Conservation (phyloP, 139 green algal species). For the Diplosphaera chodatii region DNA sequence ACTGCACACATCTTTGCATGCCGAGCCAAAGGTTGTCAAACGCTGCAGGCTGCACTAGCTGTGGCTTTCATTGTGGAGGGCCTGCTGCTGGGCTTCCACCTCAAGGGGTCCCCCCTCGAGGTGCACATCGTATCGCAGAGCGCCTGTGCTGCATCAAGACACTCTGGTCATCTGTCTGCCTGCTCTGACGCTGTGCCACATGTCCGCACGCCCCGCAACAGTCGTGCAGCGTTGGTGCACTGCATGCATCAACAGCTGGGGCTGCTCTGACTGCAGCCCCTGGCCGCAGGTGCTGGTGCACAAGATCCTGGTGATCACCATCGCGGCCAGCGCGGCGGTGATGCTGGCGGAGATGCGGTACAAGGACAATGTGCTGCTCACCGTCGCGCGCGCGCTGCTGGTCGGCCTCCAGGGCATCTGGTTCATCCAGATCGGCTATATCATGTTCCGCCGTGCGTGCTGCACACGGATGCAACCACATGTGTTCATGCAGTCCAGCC, state of each 20-base stretch:
- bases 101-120: slow-evolving; percentile 52
- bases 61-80: slow-evolving; percentile 49
- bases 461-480: no score
- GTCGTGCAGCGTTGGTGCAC: no score
- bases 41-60: slow-evolving; percentile 42
- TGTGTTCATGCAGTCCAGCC: no score
- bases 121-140: no score
- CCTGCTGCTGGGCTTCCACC: slow-evolving; percentile 61
- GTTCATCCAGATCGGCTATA: slow-evolving; percentile 45
- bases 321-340: slow-evolving; percentile 24
- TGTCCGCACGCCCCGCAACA: no score
- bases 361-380: slow-evolving; percentile 25
- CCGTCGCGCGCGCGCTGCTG: slow-evolving; percentile 21
- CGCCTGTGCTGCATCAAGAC: no score
- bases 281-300: slow-evolving; percentile 41
- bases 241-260: no score
- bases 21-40: no score
- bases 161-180: no score
- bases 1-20: no score
- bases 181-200: no score
- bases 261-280: no score
- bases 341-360: slow-evolving; percentile 23
- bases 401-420: slow-evolving; percentile 46
- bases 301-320: slow-evolving; percentile 40
- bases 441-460: slow-evolving; percentile 31